These are phyloP conservation scores for Malus asiatica DNA, from an alignment of 306 rosid genomes.

Conservation along the genomic window DNA sequence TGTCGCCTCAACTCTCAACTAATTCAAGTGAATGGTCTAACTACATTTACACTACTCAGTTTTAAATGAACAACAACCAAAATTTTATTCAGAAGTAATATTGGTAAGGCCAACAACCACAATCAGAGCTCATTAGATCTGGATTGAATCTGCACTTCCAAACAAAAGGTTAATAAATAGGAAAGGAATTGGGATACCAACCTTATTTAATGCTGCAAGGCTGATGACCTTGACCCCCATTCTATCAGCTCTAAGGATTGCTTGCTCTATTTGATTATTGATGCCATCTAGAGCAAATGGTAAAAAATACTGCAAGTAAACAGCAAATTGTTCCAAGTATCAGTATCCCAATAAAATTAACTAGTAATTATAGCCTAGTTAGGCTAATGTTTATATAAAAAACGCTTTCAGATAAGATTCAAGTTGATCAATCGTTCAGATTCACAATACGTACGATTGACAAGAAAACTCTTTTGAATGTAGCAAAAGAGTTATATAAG, in stretches of 20 bases:
- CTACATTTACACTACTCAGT: not conserved
- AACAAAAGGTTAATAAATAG: not conserved
- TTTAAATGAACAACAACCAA: conserved; percentile 1
- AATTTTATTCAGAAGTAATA: conserved; percentile 6
- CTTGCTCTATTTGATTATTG: conserved; percentile 75
- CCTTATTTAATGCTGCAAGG: conserved; percentile 97
- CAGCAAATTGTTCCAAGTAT: not conserved
- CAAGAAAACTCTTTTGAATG: no score
- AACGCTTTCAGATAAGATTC: no score
- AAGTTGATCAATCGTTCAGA: no score
- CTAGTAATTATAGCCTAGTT: not conserved
- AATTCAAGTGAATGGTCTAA: not conserved
- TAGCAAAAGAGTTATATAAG: not conserved
- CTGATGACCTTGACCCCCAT: conserved; percentile 88
- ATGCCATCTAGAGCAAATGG: conserved; percentile 88
- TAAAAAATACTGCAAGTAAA: conserved; percentile 62
- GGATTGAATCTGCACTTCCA: not conserved
- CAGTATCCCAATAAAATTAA: no score
- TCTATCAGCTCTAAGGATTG: conserved; percentile 81
- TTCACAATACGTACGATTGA: no score
- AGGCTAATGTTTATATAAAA: not conserved
- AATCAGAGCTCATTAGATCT: conserved; percentile 15
- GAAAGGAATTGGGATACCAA: conserved; percentile 14
- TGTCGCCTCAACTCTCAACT: not conserved
- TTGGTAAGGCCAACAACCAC: conserved; percentile 28